Percentiles rank a stretch among this genome's conserved stretches.
phyloP scores from a whole-genome alignment of 768 basidiomycete genomes.

The Suillus fuscotomentosus region DNA sequence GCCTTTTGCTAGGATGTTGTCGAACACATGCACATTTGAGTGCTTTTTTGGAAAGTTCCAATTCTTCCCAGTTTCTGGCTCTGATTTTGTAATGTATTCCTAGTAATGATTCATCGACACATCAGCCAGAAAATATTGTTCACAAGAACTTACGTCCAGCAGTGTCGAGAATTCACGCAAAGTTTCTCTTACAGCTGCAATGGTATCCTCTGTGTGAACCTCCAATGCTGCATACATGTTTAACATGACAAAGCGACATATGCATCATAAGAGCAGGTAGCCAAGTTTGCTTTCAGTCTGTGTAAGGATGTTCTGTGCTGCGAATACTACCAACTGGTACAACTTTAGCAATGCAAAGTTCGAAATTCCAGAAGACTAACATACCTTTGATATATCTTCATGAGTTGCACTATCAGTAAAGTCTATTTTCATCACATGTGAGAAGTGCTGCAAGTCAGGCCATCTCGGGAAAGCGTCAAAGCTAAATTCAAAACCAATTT shows the following conservation, averaged over 20 bases:
- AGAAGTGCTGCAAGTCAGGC: too few relatives aligned
- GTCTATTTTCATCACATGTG: too few relatives aligned
- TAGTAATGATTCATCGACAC: background rate
- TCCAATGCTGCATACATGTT: constrained; percentile 30
- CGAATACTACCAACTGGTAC: too few relatives aligned
- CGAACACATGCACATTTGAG: constrained; percentile 27
- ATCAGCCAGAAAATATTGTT: constrained; percentile 15
- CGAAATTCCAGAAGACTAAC: too few relatives aligned
- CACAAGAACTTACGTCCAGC: constrained; percentile 5
- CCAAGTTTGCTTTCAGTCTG: constrained; percentile 7
- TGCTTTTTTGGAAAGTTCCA: constrained; percentile 36
- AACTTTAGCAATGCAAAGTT: too few relatives aligned
- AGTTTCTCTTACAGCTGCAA: constrained; percentile 17
- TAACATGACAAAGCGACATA: constrained; percentile 31
- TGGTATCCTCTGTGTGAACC: constrained; percentile 30
- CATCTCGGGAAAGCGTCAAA: too few relatives aligned
- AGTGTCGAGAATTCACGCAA: background rate
- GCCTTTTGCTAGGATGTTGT: constrained; percentile 33
- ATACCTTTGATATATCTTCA: too few relatives aligned
- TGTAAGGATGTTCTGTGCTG: too few relatives aligned
- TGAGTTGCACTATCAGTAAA: too few relatives aligned
- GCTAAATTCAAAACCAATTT: too few relatives aligned
- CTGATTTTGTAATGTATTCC: background rate
- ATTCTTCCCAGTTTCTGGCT: constrained; percentile 11
- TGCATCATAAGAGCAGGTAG: constrained; percentile 27